Evolutionary conservation across 2,329 filamentous ascomycete genomes (phyloP).

Genomic region (Lasiodiplodia sp.): DNA sequence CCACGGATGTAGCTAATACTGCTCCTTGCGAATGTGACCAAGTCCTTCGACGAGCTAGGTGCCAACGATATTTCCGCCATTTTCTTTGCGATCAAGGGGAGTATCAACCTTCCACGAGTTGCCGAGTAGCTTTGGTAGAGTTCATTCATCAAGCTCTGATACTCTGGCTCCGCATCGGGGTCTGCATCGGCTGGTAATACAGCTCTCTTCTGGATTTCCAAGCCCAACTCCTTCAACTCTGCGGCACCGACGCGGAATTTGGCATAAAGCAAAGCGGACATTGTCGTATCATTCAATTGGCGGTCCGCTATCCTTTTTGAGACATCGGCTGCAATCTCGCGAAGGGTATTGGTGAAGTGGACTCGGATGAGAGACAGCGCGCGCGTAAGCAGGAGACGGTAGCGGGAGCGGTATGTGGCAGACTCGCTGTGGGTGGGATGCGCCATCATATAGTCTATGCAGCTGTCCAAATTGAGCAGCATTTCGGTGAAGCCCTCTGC

Average conservation of each 20-base stretch:
- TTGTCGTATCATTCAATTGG: slow-evolving; percentile 74
- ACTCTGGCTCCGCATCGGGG: slow-evolving; percentile 66
- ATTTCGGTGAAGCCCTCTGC: slow-evolving; percentile 87
- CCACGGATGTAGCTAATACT: slow-evolving; percentile 71
- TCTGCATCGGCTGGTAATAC: slow-evolving; percentile 66
- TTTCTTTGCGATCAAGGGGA: slow-evolving; percentile 69
- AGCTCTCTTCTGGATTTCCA: slow-evolving; percentile 72
- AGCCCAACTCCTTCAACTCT: slow-evolving; percentile 69
- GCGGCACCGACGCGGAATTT: slow-evolving; percentile 73
- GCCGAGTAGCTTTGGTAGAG: slow-evolving; percentile 70
- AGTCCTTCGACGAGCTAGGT: slow-evolving; percentile 67
- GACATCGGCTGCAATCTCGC: slow-evolving; percentile 68
- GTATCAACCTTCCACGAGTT: slow-evolving; percentile 64
- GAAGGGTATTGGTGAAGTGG: slow-evolving; percentile 69
- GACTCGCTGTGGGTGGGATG: slow-evolving; percentile 88
- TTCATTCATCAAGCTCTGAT: slow-evolving; percentile 71
- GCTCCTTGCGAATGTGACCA: slow-evolving; percentile 70
- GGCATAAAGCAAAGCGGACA: slow-evolving; percentile 74
- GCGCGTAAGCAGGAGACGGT: slow-evolving; percentile 78
- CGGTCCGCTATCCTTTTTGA: slow-evolving; percentile 69
- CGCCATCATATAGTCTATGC: slow-evolving; percentile 88
- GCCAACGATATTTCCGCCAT: slow-evolving; percentile 63
- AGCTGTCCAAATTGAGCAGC: slow-evolving; percentile 84
- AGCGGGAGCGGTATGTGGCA: slow-evolving; percentile 85
- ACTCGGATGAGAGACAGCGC: slow-evolving; percentile 72